Percentiles rank a stretch among this genome's conserved stretches.
Conservation (phyloP, 2,329 filamentous ascomycete genomes). For the Pyricularia sp. region DNA sequence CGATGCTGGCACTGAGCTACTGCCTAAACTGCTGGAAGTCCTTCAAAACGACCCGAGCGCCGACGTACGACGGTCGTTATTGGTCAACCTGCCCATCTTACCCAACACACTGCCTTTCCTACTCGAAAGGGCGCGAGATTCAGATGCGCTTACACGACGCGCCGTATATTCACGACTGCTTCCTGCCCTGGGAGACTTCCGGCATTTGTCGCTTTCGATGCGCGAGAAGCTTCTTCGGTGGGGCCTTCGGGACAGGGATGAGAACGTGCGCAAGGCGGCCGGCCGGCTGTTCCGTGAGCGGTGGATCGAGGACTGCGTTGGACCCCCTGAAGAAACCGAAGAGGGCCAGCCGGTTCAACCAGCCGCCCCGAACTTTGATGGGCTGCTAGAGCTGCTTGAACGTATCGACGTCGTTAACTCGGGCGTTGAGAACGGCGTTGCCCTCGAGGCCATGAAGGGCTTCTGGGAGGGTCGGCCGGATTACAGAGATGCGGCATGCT, state of each 20-base stretch:
- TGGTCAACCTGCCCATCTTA: conserved; percentile 81
- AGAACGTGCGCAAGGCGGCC: conserved; percentile 84
- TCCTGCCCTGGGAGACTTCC: conserved; percentile 83
- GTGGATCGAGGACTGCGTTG: conserved; percentile 96
- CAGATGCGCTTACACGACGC: conserved; percentile 71
- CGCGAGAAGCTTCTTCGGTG: conserved; percentile 89
- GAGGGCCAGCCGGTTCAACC: conserved; percentile 41
- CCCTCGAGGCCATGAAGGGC: conserved; percentile 83
- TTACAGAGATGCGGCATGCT: conserved; percentile 58
- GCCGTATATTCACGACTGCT: conserved; percentile 79
- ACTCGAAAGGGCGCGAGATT: conserved; percentile 79
- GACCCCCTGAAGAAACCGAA: conserved; percentile 45
- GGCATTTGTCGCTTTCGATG: conserved; percentile 85
- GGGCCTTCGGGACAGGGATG: conserved; percentile 88
- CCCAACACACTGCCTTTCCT: conserved; percentile 74
- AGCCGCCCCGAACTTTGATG: conserved; percentile 61
- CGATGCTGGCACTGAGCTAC: conserved; percentile 50
- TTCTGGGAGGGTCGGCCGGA: conserved; percentile 92
- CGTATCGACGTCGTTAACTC: conserved; percentile 88
- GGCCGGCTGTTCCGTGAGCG: conserved; percentile 81
- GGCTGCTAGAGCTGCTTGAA: conserved; percentile 78
- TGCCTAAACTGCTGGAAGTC: conserved; percentile 75
- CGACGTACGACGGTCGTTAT: conserved; percentile 76
- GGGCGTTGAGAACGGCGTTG: conserved; percentile 78
- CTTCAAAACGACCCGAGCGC: conserved; percentile 90